phyloP scores from a whole-genome alignment of 805 yeast species.

The Lipomyces sp. region DNA sequence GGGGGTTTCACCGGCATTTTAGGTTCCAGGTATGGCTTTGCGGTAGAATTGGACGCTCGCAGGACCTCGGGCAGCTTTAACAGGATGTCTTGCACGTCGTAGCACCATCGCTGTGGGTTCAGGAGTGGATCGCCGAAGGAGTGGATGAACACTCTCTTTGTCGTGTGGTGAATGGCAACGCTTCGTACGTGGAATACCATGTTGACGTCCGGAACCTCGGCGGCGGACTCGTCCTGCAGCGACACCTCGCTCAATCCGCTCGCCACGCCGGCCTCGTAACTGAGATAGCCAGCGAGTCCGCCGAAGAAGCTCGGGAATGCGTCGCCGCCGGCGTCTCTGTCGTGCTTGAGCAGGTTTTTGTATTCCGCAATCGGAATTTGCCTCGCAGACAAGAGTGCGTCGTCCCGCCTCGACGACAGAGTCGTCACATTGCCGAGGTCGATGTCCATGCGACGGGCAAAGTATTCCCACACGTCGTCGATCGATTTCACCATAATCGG shows the following conservation, averaged over 20 bases:
- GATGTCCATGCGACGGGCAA: constrained; percentile 4
- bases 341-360: background rate
- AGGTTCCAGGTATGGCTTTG: too few species aligned
- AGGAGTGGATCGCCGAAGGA: background rate
- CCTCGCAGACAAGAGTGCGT: background rate
- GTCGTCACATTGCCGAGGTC: background rate
- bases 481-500: background rate
- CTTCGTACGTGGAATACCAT: constrained; percentile 67
- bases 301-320: constrained; percentile 76
- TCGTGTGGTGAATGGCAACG: constrained; percentile 52
- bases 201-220: constrained; percentile 57
- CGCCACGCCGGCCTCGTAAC: constrained; percentile 80
- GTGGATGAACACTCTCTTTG: constrained; percentile 42
- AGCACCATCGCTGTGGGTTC: background rate
- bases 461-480: constrained; percentile 21
- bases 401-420: background rate
- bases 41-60: background rate
- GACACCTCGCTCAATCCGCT: constrained; percentile 11
- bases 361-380: background rate
- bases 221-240: constrained; percentile 5
- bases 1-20: too few species aligned
- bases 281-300: constrained; percentile 82
- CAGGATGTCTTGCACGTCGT: background rate
- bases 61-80: background rate
- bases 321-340: background rate